Base-by-base conservation (phyloP, 2,329 filamentous ascomycete species). In the Dissoconium aciculare region DNA sequence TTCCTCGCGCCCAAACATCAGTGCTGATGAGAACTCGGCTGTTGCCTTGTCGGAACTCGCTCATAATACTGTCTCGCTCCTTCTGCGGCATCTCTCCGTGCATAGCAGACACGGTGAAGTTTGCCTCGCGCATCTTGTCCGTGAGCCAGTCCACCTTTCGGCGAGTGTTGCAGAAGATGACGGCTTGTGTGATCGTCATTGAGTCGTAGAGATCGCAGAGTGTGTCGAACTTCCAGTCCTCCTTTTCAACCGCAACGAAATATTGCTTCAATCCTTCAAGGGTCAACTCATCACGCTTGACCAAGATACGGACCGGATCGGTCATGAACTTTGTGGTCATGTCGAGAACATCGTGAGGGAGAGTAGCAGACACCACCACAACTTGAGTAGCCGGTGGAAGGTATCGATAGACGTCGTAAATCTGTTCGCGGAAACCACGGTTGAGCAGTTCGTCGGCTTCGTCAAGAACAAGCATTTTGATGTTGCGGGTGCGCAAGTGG, bases 291-390 rank as follows among this genome's bases (percentile, higher is more conserved):
- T 95, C 89, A 76, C 85, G 85, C 74, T 95, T 94, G 56, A 95
- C 87, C 15, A 95, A 70, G 51, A 95, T 92, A 43, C 87, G 79
- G 27, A 94, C 87, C 1, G 87, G 87, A 50, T 95, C 87, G 15
- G 83, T 93, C 89, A 98, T 98, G 69, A 98, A 98, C 60, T 95
- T 95, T 45, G 87, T 95, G 17, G 89, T 98, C 80, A 98, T 93
- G 58, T 95, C 87, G 31, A 98, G 72, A 12, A 98, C 89, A 53
- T 98, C 89, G 66, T 95, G 91, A 27, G 89, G 89, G 17, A 98
- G 75, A 3, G 89, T 98, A 41, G 89, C 89, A 32, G 83, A 93
- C 45, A 98, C 83, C 15, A 98, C 83, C 3, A 95, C 89, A n/a
- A 95, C 89, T 59, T 98, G 89, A 1, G 89, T 98, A 4, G 87